Base-by-base conservation (phyloP, 1,139 yeast species). In the Blastobotrys malaysiensis region DNA sequence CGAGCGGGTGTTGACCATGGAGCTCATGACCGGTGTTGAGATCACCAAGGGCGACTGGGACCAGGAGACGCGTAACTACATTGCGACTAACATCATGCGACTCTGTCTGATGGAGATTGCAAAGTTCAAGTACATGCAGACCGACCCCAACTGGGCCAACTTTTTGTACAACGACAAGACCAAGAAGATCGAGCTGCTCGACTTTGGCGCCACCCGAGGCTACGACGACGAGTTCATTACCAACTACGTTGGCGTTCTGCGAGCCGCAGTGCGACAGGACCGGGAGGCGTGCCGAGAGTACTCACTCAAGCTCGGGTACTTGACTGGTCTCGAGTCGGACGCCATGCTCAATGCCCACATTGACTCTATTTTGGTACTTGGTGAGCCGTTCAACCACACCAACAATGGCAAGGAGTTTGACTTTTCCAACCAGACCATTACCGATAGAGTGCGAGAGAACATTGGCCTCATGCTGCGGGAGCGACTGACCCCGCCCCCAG, bases 81-180 rank as follows among this genome's bases (percentile, higher is more conserved):
- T 93, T 57, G 96, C 96, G 11, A 81, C 89, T 7, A 80, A 86
- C 63, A 84, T 93, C 57, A 87, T 95, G 97, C 79, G 89, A 60
- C 77, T 93, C 49, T 90, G 97, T 65, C 75, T 93, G 51, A 75
- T 81, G 62, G 99, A 93, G 71, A 86, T 95, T 66, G 89, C 89
- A 31, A 76, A 81, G 62, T 91, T 86, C 75, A 81, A 80, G 65
- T 93, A 86, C 72, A 93, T 93, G 99, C 99, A 93, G 73, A 91
- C 99, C 1, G 99, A 93, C 72, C 99, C 99, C 49, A 93, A 93
- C 72, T 95, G 99, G 99, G 98, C 99, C 51, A 93, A 93, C 69
- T 95, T 95, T 72, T 74, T 95, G 58, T 90, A 87, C 74, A 90
- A 91, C 66, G 77, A 77, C 45, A 62, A 74, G 20, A 81, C 87